These are phyloP conservation scores for Epichloe typhina DNA, from an alignment of 2,329 filamentous ascomycete species.

Conservation along the genomic window DNA sequence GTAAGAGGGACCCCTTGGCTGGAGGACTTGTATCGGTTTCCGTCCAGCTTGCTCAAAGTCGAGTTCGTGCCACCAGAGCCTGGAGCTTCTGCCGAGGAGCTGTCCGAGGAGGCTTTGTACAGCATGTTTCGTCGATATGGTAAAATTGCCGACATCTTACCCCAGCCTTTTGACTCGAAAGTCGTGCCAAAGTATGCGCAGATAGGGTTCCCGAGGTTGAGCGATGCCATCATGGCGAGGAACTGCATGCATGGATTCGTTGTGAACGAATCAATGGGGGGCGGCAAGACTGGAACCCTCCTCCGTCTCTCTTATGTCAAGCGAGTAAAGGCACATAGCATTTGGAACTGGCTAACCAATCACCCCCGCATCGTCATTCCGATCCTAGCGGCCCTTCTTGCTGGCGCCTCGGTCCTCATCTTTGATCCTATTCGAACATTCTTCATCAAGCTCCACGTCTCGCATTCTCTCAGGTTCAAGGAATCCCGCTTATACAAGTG, in stretches of 20 bases:
- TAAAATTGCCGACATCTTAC: constrained; percentile 73
- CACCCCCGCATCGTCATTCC: constrained; percentile 87
- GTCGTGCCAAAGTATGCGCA: constrained; percentile 66
- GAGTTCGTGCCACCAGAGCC: constrained; percentile 69
- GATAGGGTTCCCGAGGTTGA: constrained; percentile 60
- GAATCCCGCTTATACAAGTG: constrained; percentile 66
- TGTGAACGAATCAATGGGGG: constrained; percentile 57
- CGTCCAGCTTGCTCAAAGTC: constrained; percentile 61
- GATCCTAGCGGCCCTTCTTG: constrained; percentile 64
- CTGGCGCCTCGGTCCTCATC: constrained; percentile 70
- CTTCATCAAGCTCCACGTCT: constrained; percentile 81
- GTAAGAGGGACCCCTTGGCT: constrained; percentile 86
- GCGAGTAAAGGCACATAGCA: constrained; percentile 61
- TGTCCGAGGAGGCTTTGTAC: constrained; percentile 80
- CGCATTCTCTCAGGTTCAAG: constrained; percentile 58
- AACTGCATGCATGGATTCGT: constrained; percentile 85
- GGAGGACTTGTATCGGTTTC: constrained; percentile 78
- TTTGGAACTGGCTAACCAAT: constrained; percentile 75
- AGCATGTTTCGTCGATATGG: constrained; percentile 81
- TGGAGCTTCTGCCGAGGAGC: constrained; percentile 58
- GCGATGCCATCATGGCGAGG: constrained; percentile 74
- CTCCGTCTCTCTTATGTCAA: constrained; percentile 76
- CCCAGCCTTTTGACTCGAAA: constrained; percentile 78
- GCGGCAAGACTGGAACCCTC: constrained; percentile 61
- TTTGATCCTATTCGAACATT: constrained; percentile 93